phyloP scores from a whole-genome alignment of 345 rosid genomes.

The Firmiana major region DNA sequence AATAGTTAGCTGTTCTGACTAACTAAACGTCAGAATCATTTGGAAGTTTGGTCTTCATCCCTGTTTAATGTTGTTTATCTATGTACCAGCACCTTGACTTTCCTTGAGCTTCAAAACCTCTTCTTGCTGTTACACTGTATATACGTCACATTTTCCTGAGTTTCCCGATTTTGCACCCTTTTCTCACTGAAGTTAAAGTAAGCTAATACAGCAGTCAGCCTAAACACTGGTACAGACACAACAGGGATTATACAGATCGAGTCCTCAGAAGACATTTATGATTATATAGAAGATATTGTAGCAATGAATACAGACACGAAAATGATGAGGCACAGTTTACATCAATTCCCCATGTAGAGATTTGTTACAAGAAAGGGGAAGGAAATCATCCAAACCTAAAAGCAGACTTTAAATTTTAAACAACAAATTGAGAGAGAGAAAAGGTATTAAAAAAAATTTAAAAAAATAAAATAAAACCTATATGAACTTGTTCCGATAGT shows the following conservation, averaged over 20 bases:
- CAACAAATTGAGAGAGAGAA: not conserved
- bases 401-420: not conserved
- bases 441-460: too few relatives aligned
- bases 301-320: not conserved
- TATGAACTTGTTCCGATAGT: not conserved
- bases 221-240: not conserved
- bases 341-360: not conserved
- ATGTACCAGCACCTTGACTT: too few relatives aligned
- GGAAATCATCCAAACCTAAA: not conserved
- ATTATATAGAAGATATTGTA: not conserved
- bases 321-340: not conserved
- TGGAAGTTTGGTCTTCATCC: too few relatives aligned
- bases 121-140: too few relatives aligned
- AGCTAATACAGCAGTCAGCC: not conserved
- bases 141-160: not conserved
- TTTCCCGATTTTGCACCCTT: too few relatives aligned
- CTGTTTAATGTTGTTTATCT: too few relatives aligned
- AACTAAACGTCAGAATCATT: too few relatives aligned
- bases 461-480: not conserved
- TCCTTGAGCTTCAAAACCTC: too few relatives aligned
- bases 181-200: too few relatives aligned
- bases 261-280: not conserved
- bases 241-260: not conserved
- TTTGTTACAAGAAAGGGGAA: conserved; percentile 2
- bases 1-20: too few relatives aligned